A percentile compares a stretch with the other conserved stretches of the same genome.
phyloP scores from a whole-genome alignment of 139 green algal genomes.

The Pleodorina starrii region DNA sequence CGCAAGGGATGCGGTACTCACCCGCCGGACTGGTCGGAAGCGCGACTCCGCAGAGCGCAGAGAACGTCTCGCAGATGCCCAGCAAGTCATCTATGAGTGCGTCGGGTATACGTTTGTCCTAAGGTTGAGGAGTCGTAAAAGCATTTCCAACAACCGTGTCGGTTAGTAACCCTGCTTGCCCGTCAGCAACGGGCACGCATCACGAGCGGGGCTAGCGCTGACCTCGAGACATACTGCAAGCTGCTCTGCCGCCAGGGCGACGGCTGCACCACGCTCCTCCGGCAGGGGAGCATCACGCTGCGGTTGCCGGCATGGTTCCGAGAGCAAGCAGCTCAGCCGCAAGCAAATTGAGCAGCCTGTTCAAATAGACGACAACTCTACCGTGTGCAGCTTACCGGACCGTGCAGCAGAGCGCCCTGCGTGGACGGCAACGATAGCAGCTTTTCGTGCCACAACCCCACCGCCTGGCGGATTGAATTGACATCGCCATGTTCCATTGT shows the following conservation, averaged over 20 bases:
- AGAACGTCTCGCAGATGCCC: slow-evolving; percentile 7
- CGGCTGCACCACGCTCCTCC: not conserved
- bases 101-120: not conserved
- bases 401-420: not conserved
- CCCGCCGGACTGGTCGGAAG: not conserved
- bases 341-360: no score
- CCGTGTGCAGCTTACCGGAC: not conserved
- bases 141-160: no score
- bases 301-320: not conserved
- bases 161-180: no score
- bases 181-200: no score
- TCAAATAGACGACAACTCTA: not conserved
- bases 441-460: slow-evolving; percentile 3
- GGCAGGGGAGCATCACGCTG: not conserved
- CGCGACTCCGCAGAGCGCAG: not conserved
- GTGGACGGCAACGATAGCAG: not conserved
- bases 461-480: not conserved
- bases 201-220: no score
- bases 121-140: not conserved
- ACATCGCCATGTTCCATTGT: slow-evolving; percentile 5
- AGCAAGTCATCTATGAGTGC: slow-evolving; percentile 27
- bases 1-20: no score
- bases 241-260: not conserved
- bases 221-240: slow-evolving; percentile 12
- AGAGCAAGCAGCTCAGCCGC: no score